Evolutionary conservation across 148 eudicot species (phyloP), one percentile per base, ranked within the genome.

Genomic region (Cornus controversa): DNA sequence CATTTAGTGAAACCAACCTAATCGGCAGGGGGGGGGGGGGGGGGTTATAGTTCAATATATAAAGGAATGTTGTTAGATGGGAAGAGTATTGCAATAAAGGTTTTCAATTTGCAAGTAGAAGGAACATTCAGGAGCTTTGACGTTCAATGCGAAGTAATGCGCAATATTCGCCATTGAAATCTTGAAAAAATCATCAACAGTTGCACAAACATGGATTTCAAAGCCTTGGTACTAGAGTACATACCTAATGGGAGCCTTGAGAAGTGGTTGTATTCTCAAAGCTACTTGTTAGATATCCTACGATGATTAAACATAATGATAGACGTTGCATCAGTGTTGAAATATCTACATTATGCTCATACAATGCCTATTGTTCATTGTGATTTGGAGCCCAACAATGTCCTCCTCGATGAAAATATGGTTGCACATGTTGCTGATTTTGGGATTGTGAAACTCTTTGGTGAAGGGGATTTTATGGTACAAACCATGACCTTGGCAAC

Each of bases 211-310:
- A 1, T 29, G 31, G 31, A 29, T 29, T 80, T 83, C 36, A 83
- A 65, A 64, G 82, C 83, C 13, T 72, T 79, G 70, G 70, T 83
- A 10, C 66, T 78, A 31, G 82, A 82, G 76, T 78, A 82, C 72
- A 82, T 83, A 80, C 71, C 83, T 23, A 83, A 83, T 73, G 86
- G 86, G 22, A 83, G 75, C 75, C 69, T 83, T n/a, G 83, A 83
- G 69, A 77, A 76, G 25, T 80, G 82, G 85, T 63, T 83, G 40
- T 63, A 83, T 75, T 82, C 82, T 16, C 69, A 63, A 7, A 63
- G 73, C 20, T 22, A 24, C 9, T 74, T 27, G 36, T 72, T 82
- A 70, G 70, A 74, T 60, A 11, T 77, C 20, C 22, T 42, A 10
- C 81, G 37, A 50, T 53, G 84, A 31, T 9, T 80, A 27, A 66